phyloP scores from a whole-genome alignment of 495 filamentous ascomycete genomes.

The Penicillium argentinense region DNA sequence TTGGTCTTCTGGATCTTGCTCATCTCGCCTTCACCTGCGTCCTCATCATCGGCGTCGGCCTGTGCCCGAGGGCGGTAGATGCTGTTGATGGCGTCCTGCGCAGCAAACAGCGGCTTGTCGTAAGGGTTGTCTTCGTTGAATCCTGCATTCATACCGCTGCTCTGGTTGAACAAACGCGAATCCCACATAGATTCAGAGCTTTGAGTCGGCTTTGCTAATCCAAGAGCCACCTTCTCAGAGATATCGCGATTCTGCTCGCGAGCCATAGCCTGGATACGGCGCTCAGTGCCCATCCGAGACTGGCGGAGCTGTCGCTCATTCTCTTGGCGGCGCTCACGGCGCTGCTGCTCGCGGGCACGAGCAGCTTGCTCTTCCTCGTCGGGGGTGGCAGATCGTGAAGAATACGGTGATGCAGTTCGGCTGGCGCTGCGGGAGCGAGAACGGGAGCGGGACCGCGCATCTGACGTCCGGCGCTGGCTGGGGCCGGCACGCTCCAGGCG shows the following conservation, averaged over 20 bases:
- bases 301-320: constrained; percentile 88
- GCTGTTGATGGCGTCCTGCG: constrained; percentile 90
- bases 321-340: constrained; percentile 75
- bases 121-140: constrained; percentile 99
- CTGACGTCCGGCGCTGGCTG: constrained; percentile 43
- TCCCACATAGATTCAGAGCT: constrained; percentile 94
- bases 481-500: constrained; percentile 70
- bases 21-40: constrained; percentile 79
- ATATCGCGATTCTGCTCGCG: constrained; percentile 97
- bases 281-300: constrained; percentile 92
- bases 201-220: constrained; percentile 91
- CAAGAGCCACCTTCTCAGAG: constrained; percentile 94
- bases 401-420: constrained; percentile 56
- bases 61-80: constrained; percentile 85
- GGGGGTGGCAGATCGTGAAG: constrained; percentile 52
- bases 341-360: constrained; percentile 72
- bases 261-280: constrained; percentile 85
- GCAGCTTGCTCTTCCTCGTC: constrained; percentile 67
- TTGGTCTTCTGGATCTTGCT: constrained; percentile 79
- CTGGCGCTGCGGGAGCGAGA: constrained; percentile 48
- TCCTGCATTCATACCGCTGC: constrained; percentile 79
- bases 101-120: constrained; percentile 96
- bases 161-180: constrained; percentile 92
- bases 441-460: constrained; percentile 27
- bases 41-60: constrained; percentile 70